Base-by-base conservation (phyloP, 1,284 basidiomycete genomes). In the Mycosarcoma mackinlayi region DNA sequence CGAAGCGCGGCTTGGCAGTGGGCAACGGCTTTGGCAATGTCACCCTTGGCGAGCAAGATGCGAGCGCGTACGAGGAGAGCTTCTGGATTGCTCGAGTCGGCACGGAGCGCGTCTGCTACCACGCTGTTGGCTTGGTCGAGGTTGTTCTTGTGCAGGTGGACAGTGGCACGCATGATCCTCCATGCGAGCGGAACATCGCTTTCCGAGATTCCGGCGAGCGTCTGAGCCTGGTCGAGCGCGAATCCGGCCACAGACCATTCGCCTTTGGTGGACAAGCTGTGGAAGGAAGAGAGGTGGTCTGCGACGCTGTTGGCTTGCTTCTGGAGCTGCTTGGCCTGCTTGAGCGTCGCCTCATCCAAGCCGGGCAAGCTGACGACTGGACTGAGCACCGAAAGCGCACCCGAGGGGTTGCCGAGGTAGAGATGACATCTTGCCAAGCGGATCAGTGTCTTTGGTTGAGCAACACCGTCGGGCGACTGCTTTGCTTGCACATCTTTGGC, bases 21-120 rank as follows among this genome's bases (percentile, higher is more conserved):
- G 58, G 90, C 87, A 21, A 90, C 84, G 0, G 91, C 88, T 76
- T 90, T 88, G 9, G 86, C 25, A 14, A 91, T 85, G 72, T 90
- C 91, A 7, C 89, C 89, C 7, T 86, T 86, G 21, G 92, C 85
- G 85, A 93, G 92, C 11, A 93, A 85, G 5, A 93, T 88, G 19
- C 91, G 86, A 1, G 91, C 93, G 44, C 92, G 88, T n/a, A 90
- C 84, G 23, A 90, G 86, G n/a, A 94, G 86, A 10, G 89, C 88
- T 60, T 94, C 93, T 0, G 92, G 90, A 1, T 92, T 91, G 70
- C 88, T 89, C 6, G 88, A 84, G 50, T 89, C 87, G 42, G 88
- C 77, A 45, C 92, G 89, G 40, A 93, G 84, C 2, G 91, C 89
- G 70, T 93, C 91, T 71, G 90, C 92, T 73, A 73, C 65, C 10